Base-by-base conservation (phyloP, 768 basidiomycete species). In the Hemileccinum rubropunctum region DNA sequence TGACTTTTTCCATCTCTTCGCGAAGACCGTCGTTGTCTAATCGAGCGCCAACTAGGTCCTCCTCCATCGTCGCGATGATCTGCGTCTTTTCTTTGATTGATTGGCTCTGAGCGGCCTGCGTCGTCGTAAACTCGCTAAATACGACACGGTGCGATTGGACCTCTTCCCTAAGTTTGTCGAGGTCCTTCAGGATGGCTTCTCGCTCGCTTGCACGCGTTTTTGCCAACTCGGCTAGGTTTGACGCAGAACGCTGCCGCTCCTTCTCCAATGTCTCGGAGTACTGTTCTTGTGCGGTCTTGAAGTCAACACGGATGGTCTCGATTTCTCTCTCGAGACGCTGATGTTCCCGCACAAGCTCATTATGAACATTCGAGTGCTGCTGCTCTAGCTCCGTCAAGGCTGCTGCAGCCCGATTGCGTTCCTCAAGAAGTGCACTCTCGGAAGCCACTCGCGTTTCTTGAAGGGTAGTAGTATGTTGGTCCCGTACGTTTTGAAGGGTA, bases 281-380 rank as follows among this genome's bases (percentile, higher is more conserved):
- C 12, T 57, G 48, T 17, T 51, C 53, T 23, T 57, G 58, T 32
- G 53, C 45, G 7, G 71, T 65, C 45, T 67, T 66, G 26, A 68
- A 61, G 13, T 70, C 66, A 7, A 68, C 58, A 61, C 83, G 86
- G 62, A 82, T 71, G 9, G 78, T 72, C 57, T 84, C 80, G 13
- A 90, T 66, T 62, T 91, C 84, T 52, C 82, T 56, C 21, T 49
- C 39, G 11, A 78, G 67, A 27, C 64, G 45, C 36, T 69, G 69
- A 49, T 66, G 70, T 36, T 72, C 70, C 50, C 64, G 67, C 23
- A 62, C 56, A 27, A 76, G 60, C 18, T 66, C 66, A 51, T 76
- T 75, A 15, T 74, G 70, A 45, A 82, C 81, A 37, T 76, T 69
- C 20, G 71, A 60, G 41, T 85, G 80, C 39, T 74, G 72, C 26